phyloP scores from a whole-genome alignment of 768 basidiomycete genomes.

The Lactifluus piperatus region DNA sequence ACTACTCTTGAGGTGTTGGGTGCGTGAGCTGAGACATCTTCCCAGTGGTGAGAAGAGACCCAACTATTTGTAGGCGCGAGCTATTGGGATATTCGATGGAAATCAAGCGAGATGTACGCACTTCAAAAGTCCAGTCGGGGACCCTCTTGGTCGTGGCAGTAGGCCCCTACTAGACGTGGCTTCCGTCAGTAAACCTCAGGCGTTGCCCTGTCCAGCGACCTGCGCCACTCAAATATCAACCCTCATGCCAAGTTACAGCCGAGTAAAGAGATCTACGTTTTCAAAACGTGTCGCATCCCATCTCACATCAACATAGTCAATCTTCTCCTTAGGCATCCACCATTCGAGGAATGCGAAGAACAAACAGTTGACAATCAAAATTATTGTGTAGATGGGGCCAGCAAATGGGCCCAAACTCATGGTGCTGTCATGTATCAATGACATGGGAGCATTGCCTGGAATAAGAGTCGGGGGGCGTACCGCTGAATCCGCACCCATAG shows the following conservation, averaged over 20 bases:
- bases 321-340: constrained; percentile 66
- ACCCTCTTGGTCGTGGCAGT: neutral
- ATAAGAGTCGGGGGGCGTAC: constrained; percentile 31
- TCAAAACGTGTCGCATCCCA: constrained; percentile 42
- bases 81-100: neutral
- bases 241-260: too few species aligned
- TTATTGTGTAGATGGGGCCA: constrained; percentile 82
- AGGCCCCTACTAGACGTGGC: neutral
- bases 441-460: neutral
- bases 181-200: neutral
- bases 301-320: constrained; percentile 63
- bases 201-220: constrained; percentile 1
- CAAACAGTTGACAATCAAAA: constrained; percentile 80
- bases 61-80: neutral
- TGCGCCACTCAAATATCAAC: neutral
- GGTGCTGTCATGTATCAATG: constrained; percentile 39
- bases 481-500: constrained; percentile 71
- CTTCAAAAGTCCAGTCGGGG: neutral
- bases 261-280: constrained; percentile 23
- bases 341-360: constrained; percentile 82
- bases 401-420: constrained; percentile 71
- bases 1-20: neutral
- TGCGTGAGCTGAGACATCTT: neutral
- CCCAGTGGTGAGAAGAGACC: neutral
- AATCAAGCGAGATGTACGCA: neutral